Evolutionary conservation across 805 yeast species (phyloP), one percentile per base, ranked within the genome.

Genomic region (Barnettozyma populi): DNA sequence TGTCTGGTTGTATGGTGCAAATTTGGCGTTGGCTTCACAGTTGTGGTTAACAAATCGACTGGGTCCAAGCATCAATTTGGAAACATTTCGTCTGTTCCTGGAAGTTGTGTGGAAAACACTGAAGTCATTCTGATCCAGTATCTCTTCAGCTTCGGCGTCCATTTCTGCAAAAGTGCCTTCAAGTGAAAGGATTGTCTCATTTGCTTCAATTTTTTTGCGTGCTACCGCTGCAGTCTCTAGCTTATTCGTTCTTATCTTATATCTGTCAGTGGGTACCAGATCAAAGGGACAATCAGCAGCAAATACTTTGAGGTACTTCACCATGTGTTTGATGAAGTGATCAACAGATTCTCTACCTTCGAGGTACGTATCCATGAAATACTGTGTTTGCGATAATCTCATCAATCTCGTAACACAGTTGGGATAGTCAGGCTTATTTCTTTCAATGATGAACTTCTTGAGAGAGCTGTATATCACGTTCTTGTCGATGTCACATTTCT

Each of bases 21-120:
- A 72, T 35, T 57, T 59, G 2, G 73, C 64, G 53, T 74, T 74
- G 5, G 74, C 67, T n/a, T 63, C 51, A 54, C 79, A 74, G 53
- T 73, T 73, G 52, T 74, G 79, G 53, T 74, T 74, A 8, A 74
- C 70, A 52, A 74, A 74, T 35, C 79, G 59, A 13, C 72, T 66
- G 0, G 78, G 79, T 0, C 79, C 79, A 36, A 74, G 60, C 76
- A 74, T 70, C 24, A 74, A 56, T 44, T 73, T 67, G 19, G 67
- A 59, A 3, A 53, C 56, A 10, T 61, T 61, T 1, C 39, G 19
- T 9, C 18, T 35, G 21, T 16, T 11, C 8, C 21, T 35, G 5
- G 37, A 35, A 6, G 37, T 18, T 5, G 73, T 62, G 44, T 69
- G 63, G 36, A 74, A 66, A 24, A 74, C 65, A 41, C 75, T 70